Evolutionary conservation across 208 protist genomes (phyloP), one percentile per base, ranked within the genome.

Genomic region (Crithidia brevicula): DNA sequence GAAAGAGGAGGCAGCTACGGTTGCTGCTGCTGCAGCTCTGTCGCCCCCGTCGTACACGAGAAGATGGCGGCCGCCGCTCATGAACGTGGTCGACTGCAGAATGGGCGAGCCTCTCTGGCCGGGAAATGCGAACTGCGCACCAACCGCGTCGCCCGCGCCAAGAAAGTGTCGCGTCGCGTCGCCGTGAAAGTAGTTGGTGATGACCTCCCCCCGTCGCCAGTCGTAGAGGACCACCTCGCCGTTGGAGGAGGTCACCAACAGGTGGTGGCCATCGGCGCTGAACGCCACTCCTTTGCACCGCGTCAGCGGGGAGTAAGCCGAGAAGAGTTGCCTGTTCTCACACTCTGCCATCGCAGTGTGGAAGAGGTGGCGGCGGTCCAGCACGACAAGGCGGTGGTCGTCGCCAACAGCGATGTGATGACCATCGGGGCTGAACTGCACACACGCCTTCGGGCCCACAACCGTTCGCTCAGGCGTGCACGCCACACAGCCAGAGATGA

Each of bases 401-500:
- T 92, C 91, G 3, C 86, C 88, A 6, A 94, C 64, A 18, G 77
- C 70, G 31, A 96, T 67, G 23, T 54, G 64, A 34, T 72, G 38
- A 18, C 91, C 91, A 42, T 96, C 84, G 2, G 27, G 58, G 52
- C 82, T 84, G 54, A 96, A 92, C 27, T 70, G 52, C 22, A 94
- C 57, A 36, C 72, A 73, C 16, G 73, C 56, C 28, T 47, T 50
- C 58, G 64, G 51, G 4, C 91, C 88, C 4, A 70, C 50, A 20
- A 93, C 54, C n/a, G 69, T 59, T 3, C 69, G 56, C 36, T 82
- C 84, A 6, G 68, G 38, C 15, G 88, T 88, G 0, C 79, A 69
- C 15, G 90, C 91, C n/a, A 96, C 49, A 31, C 86, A 83, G 13
- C 87, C 91, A 2, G 83, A 83, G 43, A 96, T 82, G 28, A 93